phyloP scores from a whole-genome alignment of 2,329 filamentous ascomycete genomes.

The Colletotrichum cereale region DNA sequence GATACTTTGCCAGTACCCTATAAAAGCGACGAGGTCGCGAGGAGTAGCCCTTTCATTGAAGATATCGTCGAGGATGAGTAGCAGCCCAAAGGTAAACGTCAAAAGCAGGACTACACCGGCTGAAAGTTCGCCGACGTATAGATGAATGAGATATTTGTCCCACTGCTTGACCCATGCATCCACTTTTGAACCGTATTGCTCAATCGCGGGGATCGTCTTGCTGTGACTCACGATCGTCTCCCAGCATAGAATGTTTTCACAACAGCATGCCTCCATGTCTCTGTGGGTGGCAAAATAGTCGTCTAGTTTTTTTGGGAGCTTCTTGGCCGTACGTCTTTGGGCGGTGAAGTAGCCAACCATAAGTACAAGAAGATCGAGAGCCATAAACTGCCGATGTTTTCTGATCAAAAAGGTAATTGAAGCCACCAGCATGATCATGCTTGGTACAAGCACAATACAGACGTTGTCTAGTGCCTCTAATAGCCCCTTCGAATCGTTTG shows the following conservation, averaged over 20 bases:
- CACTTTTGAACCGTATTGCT: background rate
- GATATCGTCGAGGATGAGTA: background rate
- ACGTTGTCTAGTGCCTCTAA: background rate
- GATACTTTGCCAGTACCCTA: background rate
- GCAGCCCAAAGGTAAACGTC: background rate
- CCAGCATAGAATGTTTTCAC: background rate
- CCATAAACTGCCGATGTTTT: background rate
- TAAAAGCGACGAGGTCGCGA: background rate
- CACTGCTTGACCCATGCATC: background rate
- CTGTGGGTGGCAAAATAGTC: background rate
- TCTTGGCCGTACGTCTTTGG: background rate
- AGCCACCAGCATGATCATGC: background rate
- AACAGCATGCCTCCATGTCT: background rate
- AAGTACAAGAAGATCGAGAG: background rate
- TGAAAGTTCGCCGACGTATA: background rate
- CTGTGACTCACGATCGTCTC: background rate
- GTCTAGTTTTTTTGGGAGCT: background rate
- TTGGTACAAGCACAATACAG: background rate
- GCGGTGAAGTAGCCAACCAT: background rate
- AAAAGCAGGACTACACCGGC: background rate
- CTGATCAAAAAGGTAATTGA: background rate
- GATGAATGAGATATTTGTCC: background rate
- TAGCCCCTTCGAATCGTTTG: background rate
- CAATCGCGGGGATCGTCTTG: background rate
- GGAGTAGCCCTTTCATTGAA: background rate